Conservation (phyloP, 345 rosid species). For the Fremontodendron californicum region DNA sequence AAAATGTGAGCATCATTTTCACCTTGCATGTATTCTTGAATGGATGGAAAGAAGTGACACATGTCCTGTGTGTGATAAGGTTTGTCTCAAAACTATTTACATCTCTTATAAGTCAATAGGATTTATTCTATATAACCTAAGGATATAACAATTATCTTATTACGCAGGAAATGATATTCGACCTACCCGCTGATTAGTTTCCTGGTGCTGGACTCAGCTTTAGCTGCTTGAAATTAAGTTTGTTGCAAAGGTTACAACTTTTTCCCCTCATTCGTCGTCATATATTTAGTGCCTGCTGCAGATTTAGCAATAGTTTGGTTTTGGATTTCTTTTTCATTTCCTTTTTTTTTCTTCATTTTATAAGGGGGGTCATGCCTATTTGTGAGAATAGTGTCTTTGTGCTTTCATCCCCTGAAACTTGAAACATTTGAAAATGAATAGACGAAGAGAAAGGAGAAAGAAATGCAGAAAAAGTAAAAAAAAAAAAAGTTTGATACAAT, state of each 20-base stretch:
- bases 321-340: background rate
- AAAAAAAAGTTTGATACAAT: slow-evolving; percentile 1
- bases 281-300: slow-evolving; percentile 10
- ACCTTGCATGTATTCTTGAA: slow-evolving; percentile 94
- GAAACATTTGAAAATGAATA: slow-evolving; percentile 9
- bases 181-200: slow-evolving; percentile 46
- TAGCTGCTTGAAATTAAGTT: slow-evolving; percentile 14
- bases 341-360: background rate
- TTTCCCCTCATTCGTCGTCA: background rate
- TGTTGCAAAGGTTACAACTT: slow-evolving; percentile 21
- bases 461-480: background rate
- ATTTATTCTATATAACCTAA: background rate
- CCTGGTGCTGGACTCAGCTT: slow-evolving; percentile 10
- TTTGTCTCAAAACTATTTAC: slow-evolving; percentile 23
- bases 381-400: slow-evolving; percentile 13
- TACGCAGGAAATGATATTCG: slow-evolving; percentile 78
- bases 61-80: slow-evolving; percentile 92
- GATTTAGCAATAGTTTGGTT: slow-evolving; percentile 18
- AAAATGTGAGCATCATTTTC: slow-evolving; percentile 94
- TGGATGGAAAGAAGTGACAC: slow-evolving; percentile 99
- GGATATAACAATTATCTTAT: background rate
- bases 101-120: background rate
- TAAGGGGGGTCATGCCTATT: background rate
- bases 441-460: background rate
- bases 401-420: slow-evolving; percentile 3